A percentile compares a stretch with the other conserved stretches of the same genome.
These are phyloP conservation scores for Pseudofabraea citricarpa DNA, from an alignment of 2,329 filamentous ascomycete species.

Conservation along the genomic window DNA sequence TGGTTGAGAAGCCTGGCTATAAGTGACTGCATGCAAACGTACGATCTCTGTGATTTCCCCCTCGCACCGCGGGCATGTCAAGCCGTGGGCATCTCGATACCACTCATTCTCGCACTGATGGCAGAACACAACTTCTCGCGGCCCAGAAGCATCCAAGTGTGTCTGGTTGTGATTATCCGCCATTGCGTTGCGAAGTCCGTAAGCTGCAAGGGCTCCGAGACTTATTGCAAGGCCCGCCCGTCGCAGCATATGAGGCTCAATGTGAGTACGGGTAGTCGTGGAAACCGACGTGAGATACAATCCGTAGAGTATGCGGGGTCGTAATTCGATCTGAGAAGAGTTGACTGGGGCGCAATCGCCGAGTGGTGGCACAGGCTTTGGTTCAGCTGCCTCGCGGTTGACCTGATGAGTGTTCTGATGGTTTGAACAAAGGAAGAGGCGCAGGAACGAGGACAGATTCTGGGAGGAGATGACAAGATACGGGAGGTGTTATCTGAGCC, in stretches of 20 bases:
- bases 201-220: constrained; percentile 53
- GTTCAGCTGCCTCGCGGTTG: constrained; percentile 9
- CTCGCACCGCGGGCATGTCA: constrained; percentile 72
- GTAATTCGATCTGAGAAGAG: not conserved
- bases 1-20: constrained; percentile 8
- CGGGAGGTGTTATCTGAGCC: too few relatives aligned
- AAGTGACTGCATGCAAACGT: constrained; percentile 30
- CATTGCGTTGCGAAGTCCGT: constrained; percentile 39
- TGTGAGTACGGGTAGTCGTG: constrained; percentile 26
- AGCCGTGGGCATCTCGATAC: constrained; percentile 64
- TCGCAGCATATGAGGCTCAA: constrained; percentile 40
- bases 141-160: constrained; percentile 45
- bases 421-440: not conserved
- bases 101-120: constrained; percentile 78
- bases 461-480: too few relatives aligned
- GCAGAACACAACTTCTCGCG: constrained; percentile 76
- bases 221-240: constrained; percentile 50
- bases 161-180: constrained; percentile 23
- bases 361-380: constrained; percentile 11
- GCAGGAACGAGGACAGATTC: too few relatives aligned
- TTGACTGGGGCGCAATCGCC: constrained; percentile 9
- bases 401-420: constrained; percentile 5
- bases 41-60: constrained; percentile 86
- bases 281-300: not conserved
- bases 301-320: not conserved